Conservation (phyloP, 129 eudicot species). For the Escallonia herrerae region DNA sequence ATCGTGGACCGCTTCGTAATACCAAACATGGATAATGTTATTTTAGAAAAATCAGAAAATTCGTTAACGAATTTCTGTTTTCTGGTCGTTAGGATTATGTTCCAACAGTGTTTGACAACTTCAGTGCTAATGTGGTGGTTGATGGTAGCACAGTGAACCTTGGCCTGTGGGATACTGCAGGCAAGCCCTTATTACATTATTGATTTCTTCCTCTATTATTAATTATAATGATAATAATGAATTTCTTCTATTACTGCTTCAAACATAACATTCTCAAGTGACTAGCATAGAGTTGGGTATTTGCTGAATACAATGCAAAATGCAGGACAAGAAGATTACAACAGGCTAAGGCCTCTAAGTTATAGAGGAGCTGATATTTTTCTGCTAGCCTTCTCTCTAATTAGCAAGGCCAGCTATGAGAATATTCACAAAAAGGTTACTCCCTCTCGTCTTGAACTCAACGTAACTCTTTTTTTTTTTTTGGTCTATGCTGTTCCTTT, state of each 20-base stretch:
- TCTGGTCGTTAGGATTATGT: conserved; percentile 53
- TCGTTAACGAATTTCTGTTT: neutral
- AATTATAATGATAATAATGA: too few relatives aligned
- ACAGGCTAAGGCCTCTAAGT: conserved; percentile 75
- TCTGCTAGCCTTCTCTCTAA: conserved; percentile 63
- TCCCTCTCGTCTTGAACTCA: neutral
- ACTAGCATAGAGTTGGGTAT: too few relatives aligned
- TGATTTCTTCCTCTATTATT: too few relatives aligned
- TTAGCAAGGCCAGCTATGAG: conserved; percentile 82
- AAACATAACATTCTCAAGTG: too few relatives aligned
- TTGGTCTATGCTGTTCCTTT: neutral
- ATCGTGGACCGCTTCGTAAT: neutral
- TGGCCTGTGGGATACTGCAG: conserved; percentile 92
- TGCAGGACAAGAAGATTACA: conserved; percentile 88
- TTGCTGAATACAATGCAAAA: neutral
- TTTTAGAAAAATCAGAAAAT: too few relatives aligned
- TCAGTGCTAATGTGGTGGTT: conserved; percentile 81
- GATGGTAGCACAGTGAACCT: conserved; percentile 69
- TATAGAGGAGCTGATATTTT: conserved; percentile 86
- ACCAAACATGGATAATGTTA: too few relatives aligned
- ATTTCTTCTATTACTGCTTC: too few relatives aligned
- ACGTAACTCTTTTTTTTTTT: neutral
- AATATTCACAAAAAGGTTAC: conserved; percentile 66
- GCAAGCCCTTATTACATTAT: conserved; percentile 13
- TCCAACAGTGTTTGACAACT: conserved; percentile 80